A percentile compares a stretch with the other conserved stretches of the same genome.
Conservation (phyloP, 177 flowering plant species). For the Vitis hybrid region DNA sequence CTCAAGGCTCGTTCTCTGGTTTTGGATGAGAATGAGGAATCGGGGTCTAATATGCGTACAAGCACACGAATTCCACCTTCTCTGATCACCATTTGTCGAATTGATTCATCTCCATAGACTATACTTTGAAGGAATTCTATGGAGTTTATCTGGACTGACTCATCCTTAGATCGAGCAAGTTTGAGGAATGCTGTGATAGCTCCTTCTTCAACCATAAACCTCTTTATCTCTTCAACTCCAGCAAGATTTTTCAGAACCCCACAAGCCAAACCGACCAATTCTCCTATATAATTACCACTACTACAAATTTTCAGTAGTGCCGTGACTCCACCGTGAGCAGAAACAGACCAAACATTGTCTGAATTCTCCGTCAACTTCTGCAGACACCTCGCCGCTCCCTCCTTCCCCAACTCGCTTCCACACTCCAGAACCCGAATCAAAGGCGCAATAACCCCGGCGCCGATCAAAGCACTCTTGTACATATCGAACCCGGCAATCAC, state of each 20-base stretch:
- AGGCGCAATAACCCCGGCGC: constrained; percentile 61
- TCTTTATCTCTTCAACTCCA: constrained; percentile 87
- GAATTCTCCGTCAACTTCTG: constrained; percentile 70
- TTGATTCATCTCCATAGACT: constrained; percentile 54
- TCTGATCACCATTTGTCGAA: constrained; percentile 41
- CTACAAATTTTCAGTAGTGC: constrained; percentile 59
- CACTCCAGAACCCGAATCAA: constrained; percentile 67
- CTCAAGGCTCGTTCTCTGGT: constrained; percentile 49
- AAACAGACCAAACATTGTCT: constrained; percentile 87
- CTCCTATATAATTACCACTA: constrained; percentile 27
- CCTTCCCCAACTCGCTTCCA: constrained; percentile 58
- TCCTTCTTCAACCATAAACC: constrained; percentile 80
- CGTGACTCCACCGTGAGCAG: constrained; percentile 90
- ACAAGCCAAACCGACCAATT: constrained; percentile 50
- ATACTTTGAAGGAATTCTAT: constrained; percentile 65
- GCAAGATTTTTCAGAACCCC: constrained; percentile 72
- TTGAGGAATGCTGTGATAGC: constrained; percentile 47
- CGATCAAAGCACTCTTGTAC: constrained; percentile 37
- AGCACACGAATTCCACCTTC: constrained; percentile 68
- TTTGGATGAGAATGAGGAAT: constrained; percentile 45
- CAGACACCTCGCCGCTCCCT: constrained; percentile 56
- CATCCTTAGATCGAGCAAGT: constrained; percentile 55
- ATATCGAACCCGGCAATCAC: constrained; percentile 51
- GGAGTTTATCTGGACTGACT: constrained; percentile 46
- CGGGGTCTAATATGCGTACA: constrained; percentile 54